phyloP scores from a whole-genome alignment of 148 eudicot species.

The Rhododendron vialii region DNA sequence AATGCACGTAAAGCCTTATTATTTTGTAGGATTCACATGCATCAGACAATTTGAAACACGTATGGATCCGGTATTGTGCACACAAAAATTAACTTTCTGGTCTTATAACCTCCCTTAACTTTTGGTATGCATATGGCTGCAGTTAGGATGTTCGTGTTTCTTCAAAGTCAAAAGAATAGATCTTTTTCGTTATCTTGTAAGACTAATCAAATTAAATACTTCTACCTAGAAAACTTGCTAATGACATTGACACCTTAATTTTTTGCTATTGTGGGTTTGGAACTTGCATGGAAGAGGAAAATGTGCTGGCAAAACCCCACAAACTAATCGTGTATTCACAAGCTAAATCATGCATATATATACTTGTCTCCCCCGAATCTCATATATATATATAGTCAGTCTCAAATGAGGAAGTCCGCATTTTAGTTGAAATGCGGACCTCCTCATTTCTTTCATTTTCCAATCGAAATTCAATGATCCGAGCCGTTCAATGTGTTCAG shows the following conservation, averaged over 20 bases:
- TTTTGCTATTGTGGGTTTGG: background rate
- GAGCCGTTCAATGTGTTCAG: too few relatives aligned
- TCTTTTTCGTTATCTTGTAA: background rate
- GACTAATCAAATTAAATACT: background rate
- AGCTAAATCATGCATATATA: background rate
- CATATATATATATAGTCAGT: background rate
- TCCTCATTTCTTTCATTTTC: too few relatives aligned
- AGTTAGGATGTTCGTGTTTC: background rate
- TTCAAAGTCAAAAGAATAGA: background rate
- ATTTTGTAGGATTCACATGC: background rate
- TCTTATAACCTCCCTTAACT: background rate
- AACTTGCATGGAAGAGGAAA: background rate
- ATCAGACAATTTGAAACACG: background rate
- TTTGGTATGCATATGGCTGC: background rate
- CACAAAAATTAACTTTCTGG: background rate
- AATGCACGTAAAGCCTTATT: too few relatives aligned
- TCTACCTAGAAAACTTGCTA: background rate
- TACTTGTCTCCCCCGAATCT: background rate
- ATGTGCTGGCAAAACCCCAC: slow-evolving; percentile 3
- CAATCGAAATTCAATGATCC: too few relatives aligned
- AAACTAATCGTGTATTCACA: background rate
- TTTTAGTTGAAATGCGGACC: too few relatives aligned
- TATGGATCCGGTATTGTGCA: background rate
- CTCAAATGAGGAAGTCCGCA: too few relatives aligned
- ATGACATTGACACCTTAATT: background rate